These are phyloP conservation scores for Colletotrichum viniferum DNA, from an alignment of 2,329 filamentous ascomycete species.

Conservation along the genomic window DNA sequence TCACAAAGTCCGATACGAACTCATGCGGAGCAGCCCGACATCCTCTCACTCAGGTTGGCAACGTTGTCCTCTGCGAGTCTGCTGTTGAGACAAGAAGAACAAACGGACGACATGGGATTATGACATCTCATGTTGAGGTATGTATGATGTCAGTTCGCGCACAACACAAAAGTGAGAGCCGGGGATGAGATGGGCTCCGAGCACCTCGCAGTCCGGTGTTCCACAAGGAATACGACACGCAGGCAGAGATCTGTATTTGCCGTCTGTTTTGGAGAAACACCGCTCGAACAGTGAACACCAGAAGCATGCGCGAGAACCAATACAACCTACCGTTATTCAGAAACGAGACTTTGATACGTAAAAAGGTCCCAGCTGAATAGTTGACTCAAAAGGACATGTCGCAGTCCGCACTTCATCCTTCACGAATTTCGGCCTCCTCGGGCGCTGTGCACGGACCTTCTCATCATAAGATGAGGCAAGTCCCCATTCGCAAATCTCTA, in stretches of 20 bases:
- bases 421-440: not conserved
- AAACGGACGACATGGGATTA: not conserved
- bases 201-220: not conserved
- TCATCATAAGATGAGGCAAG: not conserved
- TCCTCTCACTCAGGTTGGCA: not conserved
- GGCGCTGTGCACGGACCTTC: not conserved
- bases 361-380: not conserved
- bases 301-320: not conserved
- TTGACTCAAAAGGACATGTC: not conserved
- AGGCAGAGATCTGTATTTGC: not conserved
- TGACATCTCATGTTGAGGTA: not conserved
- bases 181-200: not conserved
- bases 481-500: not conserved
- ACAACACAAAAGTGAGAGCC: not conserved
- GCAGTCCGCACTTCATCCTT: not conserved
- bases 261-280: not conserved
- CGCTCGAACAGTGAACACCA: not conserved
- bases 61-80: not conserved
- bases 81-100: not conserved
- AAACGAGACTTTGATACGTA: too few species aligned
- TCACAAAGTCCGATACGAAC: not conserved
- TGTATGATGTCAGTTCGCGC: not conserved
- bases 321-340: accelerated
- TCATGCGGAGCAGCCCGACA: not conserved
- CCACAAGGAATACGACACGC: not conserved